A percentile compares a stretch with the other conserved stretches of the same genome.
Evolutionary conservation across 2,329 filamentous ascomycete species (phyloP).

Genomic region (Bipolaris victoriae): DNA sequence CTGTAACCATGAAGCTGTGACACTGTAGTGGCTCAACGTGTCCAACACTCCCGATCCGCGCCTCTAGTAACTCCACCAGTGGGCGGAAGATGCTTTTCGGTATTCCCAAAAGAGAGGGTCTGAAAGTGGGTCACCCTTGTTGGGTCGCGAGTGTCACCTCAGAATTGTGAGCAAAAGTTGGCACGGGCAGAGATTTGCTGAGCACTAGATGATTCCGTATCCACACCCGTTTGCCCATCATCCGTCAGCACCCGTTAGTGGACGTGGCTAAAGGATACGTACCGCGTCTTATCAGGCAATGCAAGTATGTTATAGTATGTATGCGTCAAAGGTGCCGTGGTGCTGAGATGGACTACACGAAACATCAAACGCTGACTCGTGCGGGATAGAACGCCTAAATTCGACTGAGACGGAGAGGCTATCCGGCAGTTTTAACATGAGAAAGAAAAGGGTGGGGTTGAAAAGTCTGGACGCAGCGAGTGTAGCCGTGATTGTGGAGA

Average conservation of each 20-base stretch:
- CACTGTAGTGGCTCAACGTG: constrained; percentile 7
- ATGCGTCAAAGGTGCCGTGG: background rate
- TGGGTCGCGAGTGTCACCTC: constrained; percentile 18
- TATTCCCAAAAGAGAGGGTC: constrained; percentile 10
- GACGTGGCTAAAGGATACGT: background rate
- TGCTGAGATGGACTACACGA: constrained; percentile 1
- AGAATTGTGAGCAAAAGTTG: constrained; percentile 12
- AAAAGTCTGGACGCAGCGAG: constrained; percentile 22
- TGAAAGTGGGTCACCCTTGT: constrained; percentile 17
- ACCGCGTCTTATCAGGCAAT: background rate
- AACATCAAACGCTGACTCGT: constrained; percentile 10
- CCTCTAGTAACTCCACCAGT: constrained; percentile 12
- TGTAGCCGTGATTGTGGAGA: constrained; percentile 23
- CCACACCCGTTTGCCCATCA: constrained; percentile 25
- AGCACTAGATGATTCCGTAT: constrained; percentile 17
- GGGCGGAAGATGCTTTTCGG: constrained; percentile 6
- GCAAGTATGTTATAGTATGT: background rate
- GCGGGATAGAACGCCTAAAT: constrained; percentile 11
- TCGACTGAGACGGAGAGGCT: constrained; percentile 5
- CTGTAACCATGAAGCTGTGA: constrained; percentile 8
- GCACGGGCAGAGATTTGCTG: constrained; percentile 20
- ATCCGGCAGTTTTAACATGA: constrained; percentile 11
- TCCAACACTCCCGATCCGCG: constrained; percentile 9
- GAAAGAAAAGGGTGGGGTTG: constrained; percentile 22
- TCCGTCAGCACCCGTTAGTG: constrained; percentile 9